phyloP scores from a whole-genome alignment of 352 stramenopile species.

The Thalassiosira ordinaria region DNA sequence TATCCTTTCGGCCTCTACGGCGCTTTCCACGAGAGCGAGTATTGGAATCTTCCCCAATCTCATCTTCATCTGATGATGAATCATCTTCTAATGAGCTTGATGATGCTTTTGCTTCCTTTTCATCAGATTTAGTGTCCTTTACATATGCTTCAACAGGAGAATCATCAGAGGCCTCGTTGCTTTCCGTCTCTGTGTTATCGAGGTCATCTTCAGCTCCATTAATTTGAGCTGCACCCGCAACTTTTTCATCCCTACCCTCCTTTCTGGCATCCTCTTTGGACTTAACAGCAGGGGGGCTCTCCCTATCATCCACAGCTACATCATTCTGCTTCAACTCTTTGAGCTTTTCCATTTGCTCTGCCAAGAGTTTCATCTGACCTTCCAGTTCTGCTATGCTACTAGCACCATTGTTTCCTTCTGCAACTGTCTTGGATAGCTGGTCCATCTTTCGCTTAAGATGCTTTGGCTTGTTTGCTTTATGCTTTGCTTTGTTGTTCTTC shows the following conservation, averaged over 20 bases:
- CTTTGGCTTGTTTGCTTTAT: constrained; percentile 76
- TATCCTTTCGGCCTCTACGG: constrained; percentile 52
- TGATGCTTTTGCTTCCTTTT: constrained; percentile 13
- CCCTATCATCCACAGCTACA: no score
- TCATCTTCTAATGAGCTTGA: constrained; percentile 25
- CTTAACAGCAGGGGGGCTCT: not conserved
- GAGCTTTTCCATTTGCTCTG: constrained; percentile 46
- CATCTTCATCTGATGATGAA: constrained; percentile 36
- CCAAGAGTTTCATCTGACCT: constrained; percentile 48
- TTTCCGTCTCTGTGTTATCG: not conserved
- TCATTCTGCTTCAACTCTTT: constrained; percentile 35
- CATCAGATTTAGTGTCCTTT: constrained; percentile 13
- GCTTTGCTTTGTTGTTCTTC: constrained; percentile 29
- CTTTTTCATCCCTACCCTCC: constrained; percentile 5
- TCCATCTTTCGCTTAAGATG: constrained; percentile 83
- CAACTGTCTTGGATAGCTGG: constrained; percentile 46
- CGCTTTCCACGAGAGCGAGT: constrained; percentile 51
- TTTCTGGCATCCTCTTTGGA: constrained; percentile 16
- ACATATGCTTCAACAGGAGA: not conserved
- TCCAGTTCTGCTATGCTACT: constrained; percentile 39
- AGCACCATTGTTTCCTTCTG: constrained; percentile 16
- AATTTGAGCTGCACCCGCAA: not conserved
- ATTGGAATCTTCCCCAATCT: constrained; percentile 20
- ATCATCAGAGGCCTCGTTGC: constrained; percentile 6
- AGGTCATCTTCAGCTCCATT: constrained; percentile 25